Evolutionary conservation across 1,139 yeast genomes (phyloP).

Genomic region (Pneumocystis wakefieldiae): DNA sequence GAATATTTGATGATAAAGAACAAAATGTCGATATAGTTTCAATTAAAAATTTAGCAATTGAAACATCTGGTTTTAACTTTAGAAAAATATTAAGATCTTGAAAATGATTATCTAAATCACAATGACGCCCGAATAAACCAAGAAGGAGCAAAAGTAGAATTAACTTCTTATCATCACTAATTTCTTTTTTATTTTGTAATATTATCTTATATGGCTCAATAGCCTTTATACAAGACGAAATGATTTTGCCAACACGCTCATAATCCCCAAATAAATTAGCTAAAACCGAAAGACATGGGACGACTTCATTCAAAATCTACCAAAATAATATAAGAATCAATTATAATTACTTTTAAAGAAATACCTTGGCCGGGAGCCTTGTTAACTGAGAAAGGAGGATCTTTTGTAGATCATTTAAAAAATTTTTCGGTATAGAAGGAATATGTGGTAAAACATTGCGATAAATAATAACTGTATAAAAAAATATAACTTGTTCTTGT

Average conservation of each 20-base stretch:
- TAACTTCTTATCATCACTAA: constrained; percentile 34
- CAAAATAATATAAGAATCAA: neutral
- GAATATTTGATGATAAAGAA: constrained; percentile 19
- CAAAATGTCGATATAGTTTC: constrained; percentile 44
- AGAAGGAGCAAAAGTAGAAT: constrained; percentile 45
- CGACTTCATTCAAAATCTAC: constrained; percentile 47
- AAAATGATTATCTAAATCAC: constrained; percentile 37
- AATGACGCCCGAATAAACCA: constrained; percentile 56
- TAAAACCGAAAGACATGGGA: constrained; percentile 50
- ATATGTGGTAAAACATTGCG: constrained; percentile 34
- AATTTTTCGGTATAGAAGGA: constrained; percentile 35
- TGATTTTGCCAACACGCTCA: constrained; percentile 41
- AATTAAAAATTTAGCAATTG: constrained; percentile 40
- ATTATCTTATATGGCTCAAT: neutral
- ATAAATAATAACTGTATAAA: constrained; percentile 40
- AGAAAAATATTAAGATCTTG: constrained; percentile 30
- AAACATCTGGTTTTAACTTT: constrained; percentile 35
- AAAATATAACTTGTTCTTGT: constrained; percentile 29
- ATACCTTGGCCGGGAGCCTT: constrained; percentile 34
- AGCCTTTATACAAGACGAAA: constrained; percentile 34
- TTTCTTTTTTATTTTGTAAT: constrained; percentile 9
- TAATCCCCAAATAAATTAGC: constrained; percentile 35
- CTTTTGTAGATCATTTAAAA: constrained; percentile 36
- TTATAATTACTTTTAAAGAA: neutral
- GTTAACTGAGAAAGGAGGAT: constrained; percentile 42